Evolutionary conservation across 2,329 filamentous ascomycete genomes (phyloP).

Genomic region (Calonectria henricotiae): DNA sequence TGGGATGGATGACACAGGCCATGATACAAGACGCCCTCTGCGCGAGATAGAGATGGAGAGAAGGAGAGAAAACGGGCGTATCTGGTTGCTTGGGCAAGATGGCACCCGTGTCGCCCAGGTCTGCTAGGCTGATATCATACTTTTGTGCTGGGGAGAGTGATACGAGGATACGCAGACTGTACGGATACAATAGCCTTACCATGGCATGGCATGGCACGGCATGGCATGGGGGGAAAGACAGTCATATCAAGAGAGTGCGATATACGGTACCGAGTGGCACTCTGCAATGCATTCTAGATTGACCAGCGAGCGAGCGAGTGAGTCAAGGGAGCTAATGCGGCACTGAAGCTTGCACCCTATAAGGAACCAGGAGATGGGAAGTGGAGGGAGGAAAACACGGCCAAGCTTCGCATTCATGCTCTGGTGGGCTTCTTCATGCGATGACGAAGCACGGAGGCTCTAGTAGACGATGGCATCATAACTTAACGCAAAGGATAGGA

Average conservation of each 20-base stretch:
- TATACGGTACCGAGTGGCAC: constrained; percentile 7
- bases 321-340: constrained; percentile 14
- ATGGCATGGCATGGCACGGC: neutral
- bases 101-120: neutral
- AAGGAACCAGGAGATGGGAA: neutral
- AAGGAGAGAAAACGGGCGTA: neutral
- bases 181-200: neutral
- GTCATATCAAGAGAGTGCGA: constrained; percentile 9
- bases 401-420: constrained; percentile 3
- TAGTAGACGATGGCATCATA: constrained; percentile 7
- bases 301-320: neutral
- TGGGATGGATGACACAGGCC: neutral
- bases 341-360: constrained; percentile 18
- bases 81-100: constrained; percentile 8
- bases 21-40: constrained; percentile 3
- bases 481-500: constrained; percentile 5
- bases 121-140: constrained; percentile 1
- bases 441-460: constrained; percentile 13
- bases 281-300: constrained; percentile 17
- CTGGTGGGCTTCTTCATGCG: neutral
- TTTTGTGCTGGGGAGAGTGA: neutral
- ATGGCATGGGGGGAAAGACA: too few relatives aligned
- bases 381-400: neutral
- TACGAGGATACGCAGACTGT: neutral
- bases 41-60: neutral